These are phyloP conservation scores for Vigna angularis DNA, from an alignment of 306 rosid genomes.

Conservation along the genomic window DNA sequence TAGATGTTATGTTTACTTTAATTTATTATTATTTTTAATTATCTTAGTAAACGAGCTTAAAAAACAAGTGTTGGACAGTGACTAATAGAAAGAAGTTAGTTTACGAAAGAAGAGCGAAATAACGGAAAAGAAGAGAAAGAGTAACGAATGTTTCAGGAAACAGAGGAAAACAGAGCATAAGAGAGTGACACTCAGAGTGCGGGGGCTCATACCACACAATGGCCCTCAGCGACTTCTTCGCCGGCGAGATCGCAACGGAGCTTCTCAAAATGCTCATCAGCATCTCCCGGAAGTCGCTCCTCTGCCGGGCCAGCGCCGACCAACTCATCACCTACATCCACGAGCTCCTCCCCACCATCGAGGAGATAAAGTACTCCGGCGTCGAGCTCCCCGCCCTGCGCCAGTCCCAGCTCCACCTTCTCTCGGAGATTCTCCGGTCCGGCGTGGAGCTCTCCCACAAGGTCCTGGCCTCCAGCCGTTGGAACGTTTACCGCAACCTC, in stretches of 20 bases:
- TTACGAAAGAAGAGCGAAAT: background rate
- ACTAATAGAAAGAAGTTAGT: background rate
- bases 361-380: slow-evolving; percentile 85
- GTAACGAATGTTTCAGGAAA: background rate
- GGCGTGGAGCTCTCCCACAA: slow-evolving; percentile 73
- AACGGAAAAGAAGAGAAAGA: background rate
- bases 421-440: slow-evolving; percentile 63
- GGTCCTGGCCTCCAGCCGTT: slow-evolving; percentile 63
- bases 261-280: slow-evolving; percentile 58
- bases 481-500: slow-evolving; percentile 81
- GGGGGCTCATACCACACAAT: slow-evolving; percentile 23
- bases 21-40: no score
- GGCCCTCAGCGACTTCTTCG: slow-evolving; percentile 79
- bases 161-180: background rate
- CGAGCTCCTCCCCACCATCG: slow-evolving; percentile 60
- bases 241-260: slow-evolving; percentile 85
- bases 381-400: slow-evolving; percentile 66
- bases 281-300: slow-evolving; percentile 62
- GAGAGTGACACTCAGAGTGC: background rate
- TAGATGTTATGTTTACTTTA: no score
- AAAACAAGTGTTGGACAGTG: background rate
- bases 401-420: slow-evolving; percentile 67
- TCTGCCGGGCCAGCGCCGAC: slow-evolving; percentile 69
- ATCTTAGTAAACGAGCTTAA: no score
- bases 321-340: slow-evolving; percentile 47